Base-by-base conservation (phyloP, 2,329 filamentous ascomycete genomes). In the Chaetothyriales sp. region DNA sequence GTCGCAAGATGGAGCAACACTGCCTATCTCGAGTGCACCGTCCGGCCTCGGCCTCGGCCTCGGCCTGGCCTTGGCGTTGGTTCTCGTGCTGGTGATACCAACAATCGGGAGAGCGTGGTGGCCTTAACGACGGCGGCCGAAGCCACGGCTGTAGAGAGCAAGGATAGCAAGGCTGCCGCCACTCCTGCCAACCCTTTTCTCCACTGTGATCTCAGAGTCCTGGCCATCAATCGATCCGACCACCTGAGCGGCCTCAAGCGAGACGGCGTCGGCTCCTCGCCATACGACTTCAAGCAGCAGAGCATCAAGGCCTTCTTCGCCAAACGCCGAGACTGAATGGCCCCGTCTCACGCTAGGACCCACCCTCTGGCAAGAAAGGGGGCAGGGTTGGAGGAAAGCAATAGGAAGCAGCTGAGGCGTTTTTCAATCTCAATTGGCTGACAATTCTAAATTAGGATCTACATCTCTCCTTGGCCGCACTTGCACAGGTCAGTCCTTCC, bases 231-330 rank as follows among this genome's bases (percentile, higher is more conserved):
- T 64, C 78, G 77, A 55, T 76, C 78, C 54, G 76, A 79, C 3
- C 89, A 95, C 67, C 76, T 95, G 2, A 68, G 72, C 45, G 80
- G 82, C 25, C 70, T 95, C 53, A 89, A 83, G 65, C 85, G 87
- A 66, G 90, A 87, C 7, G 86, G 87, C 2, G 85, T 95, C 52
- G 88, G 88, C 51, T 92, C 84, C 60, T 76, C 85, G 43, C 75
- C 77, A 51, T 82, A 86, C 63, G 89, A 95, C 64, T 74, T 78
- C 9, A 81, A 75, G 46, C 89, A 95, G 66, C 82, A 77, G 62
- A 87, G 77, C 18, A 77, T 95, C 60, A 80, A 86, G 46, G 77
- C 77, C 0, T 95, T 92, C 70, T 89, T 95, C 67, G 10, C 13
- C 33, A 40, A 9, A 40, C 33, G 15, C 10, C 2, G 15, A 13